These are phyloP conservation scores for Boletellus sp. DNA, from an alignment of 768 basidiomycete species.

Conservation along the genomic window DNA sequence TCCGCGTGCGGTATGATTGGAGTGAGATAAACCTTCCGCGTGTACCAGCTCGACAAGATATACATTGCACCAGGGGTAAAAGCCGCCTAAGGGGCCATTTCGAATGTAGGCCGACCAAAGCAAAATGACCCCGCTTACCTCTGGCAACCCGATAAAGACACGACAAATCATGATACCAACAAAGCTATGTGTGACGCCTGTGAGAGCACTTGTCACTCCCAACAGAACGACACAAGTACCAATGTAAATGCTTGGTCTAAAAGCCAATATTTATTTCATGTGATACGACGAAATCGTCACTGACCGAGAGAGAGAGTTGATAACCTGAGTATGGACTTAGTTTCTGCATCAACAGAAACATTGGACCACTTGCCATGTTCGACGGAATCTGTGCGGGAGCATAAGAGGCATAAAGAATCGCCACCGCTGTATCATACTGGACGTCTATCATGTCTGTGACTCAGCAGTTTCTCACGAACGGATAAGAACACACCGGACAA, in stretches of 20 bases:
- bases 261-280: neutral
- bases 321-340: conserved; percentile 33
- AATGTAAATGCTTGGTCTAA: conserved; percentile 60
- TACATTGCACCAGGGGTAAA: conserved; percentile 60
- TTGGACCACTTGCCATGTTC: conserved; percentile 4
- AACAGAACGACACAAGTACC: conserved; percentile 57
- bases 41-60: conserved; percentile 28
- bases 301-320: conserved; percentile 53
- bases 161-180: conserved; percentile 55
- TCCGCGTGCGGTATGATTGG: neutral
- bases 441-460: conserved; percentile 35
- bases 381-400: conserved; percentile 52
- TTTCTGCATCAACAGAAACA: neutral
- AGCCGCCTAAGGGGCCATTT: conserved; percentile 38
- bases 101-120: neutral
- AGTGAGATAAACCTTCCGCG: conserved; percentile 12
- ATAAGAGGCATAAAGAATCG: conserved; percentile 56
- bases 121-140: conserved; percentile 29
- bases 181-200: conserved; percentile 57
- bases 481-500: conserved; percentile 35
- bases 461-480: neutral
- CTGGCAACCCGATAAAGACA: conserved; percentile 60
- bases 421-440: conserved; percentile 52
- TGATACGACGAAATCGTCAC: neutral
- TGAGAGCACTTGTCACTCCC: conserved; percentile 61